Base-by-base conservation (phyloP, 2,329 filamentous ascomycete genomes). In the Nemania abortiva region DNA sequence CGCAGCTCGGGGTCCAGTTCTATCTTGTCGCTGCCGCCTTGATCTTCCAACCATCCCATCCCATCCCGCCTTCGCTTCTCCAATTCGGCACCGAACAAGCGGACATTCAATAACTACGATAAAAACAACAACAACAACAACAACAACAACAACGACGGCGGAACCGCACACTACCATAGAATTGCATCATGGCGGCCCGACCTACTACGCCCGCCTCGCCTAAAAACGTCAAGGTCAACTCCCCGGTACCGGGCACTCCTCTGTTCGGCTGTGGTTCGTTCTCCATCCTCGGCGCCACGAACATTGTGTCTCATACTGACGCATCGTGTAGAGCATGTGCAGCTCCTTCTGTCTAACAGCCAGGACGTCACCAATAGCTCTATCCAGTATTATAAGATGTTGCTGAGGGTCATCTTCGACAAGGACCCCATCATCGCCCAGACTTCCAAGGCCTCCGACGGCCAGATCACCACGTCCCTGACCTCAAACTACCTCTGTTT, bases 401-500 rank as follows among this genome's bases (percentile, higher is more conserved):
- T 93, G 68, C 84, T 94, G 47, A 86, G 90, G 69, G 88, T 88
- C 66, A 90, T 95, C 72, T 91, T 91, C 80, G 91, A 94, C 78
- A 85, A 87, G 70, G 88, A 84, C 57, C 89, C 87, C 61, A 85
- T 90, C 76, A 86, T 91, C 56, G 85, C 87, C 29, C 91, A 92
- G 79, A 93, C 89, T 6, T 89, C 86, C 67, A 91, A 88, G 72
- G 83, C 82, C 57, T 75, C 83, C 34, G 88, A 91, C 66, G 86
- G 87, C 64, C 83, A 84, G 54, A 82, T 88, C 56, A 80, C 89
- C 70, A 90, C 89, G 10, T 88, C 87, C 6, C 80, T 92, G 66
- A 91, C 89, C 15, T 87, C 90, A 55, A 92, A 91, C 75, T 93
- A 90, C 77, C 85, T 93, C 29, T 93, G 91, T 75, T 80, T 93